Base-by-base conservation (phyloP, 345 rosid genomes). In the Bretschneidera sinensis region DNA sequence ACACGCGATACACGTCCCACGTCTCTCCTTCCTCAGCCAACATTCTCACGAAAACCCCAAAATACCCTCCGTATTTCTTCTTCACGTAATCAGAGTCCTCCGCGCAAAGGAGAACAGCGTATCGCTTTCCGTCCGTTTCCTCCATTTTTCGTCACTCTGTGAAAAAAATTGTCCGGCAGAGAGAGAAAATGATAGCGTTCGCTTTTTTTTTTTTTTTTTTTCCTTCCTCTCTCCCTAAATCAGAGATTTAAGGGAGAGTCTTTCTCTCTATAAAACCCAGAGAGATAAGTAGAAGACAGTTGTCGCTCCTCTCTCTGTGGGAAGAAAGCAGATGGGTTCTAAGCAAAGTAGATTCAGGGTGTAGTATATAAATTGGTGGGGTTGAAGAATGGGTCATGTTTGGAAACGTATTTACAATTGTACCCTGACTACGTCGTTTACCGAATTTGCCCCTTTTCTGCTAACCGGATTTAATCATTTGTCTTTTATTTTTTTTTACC, bases 21-120 rank as follows among this genome's bases (percentile, higher is more conserved):
- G 49, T 62, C 74, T 87, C 95, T 1, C 86, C 91, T 17, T 81
- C 79, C 74, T 76, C 84, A 31, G 64, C 77, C 71, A 87, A 60
- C 85, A 78, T 80, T 70, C 51, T 65, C 67, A 60, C 68, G 56
- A 79, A 84, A 14, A 87, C 74, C 33, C 81, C 90, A 60, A 71
- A 77, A 21, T 82, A 82, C 21, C 90, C 90, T 39, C 78, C 88
- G 62, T 80, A 74, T 21, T 23, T 72, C 69, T 62, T 75, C 72
- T 67, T 81, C 72, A 84, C 77, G 59, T 76, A 81, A 5, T 87
- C 95, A 1, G 95, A 72, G 51, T 87, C 95, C 61, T 84, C 81
- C 8, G 88, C 90, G 35, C 90, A 84, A 48, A 80, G 61, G n/a
- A 87, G 81, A 17, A 87, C 79, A 5, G 78, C 90, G 54, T 73